phyloP scores from a whole-genome alignment of 306 rosid species.

The Citrullus amarus region DNA sequence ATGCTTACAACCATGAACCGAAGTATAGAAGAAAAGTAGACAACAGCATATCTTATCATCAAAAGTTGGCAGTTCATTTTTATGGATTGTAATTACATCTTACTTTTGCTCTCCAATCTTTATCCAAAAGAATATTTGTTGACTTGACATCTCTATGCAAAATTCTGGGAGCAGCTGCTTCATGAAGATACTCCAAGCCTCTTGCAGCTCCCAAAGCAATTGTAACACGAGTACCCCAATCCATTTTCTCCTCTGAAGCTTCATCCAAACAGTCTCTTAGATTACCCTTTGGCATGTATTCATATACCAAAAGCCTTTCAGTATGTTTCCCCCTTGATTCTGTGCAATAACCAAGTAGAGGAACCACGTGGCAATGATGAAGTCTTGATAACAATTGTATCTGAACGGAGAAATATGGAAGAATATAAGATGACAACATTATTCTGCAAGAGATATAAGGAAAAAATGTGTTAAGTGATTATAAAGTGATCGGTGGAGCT shows the following conservation, averaged over 20 bases:
- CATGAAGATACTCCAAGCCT: conserved; percentile 96
- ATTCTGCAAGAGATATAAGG: background rate
- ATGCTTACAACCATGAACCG: background rate
- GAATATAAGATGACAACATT: background rate
- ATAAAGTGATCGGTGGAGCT: conserved; percentile 8
- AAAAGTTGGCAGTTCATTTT: background rate
- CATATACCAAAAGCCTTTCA: conserved; percentile 74
- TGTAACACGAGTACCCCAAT: conserved; percentile 70
- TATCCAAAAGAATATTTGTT: conserved; percentile 88
- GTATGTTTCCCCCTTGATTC: conserved; percentile 61
- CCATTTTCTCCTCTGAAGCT: conserved; percentile 35
- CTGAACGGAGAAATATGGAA: conserved; percentile 29
- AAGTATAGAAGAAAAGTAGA: background rate
- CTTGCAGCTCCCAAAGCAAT: conserved; percentile 96
- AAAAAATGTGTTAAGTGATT: background rate
- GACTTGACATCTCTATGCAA: conserved; percentile 95
- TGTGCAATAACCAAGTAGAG: conserved; percentile 80
- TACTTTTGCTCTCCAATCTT: conserved; percentile 79
- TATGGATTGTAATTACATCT: background rate
- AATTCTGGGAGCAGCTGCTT: conserved; percentile 95
- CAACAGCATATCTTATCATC: background rate
- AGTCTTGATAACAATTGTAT: conserved; percentile 85
- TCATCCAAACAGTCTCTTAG: conserved; percentile 82
- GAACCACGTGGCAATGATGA: conserved; percentile 89
- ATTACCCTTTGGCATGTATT: conserved; percentile 73